phyloP scores from a whole-genome alignment of 2,329 filamentous ascomycete genomes.

The Trichoderma sp. region DNA sequence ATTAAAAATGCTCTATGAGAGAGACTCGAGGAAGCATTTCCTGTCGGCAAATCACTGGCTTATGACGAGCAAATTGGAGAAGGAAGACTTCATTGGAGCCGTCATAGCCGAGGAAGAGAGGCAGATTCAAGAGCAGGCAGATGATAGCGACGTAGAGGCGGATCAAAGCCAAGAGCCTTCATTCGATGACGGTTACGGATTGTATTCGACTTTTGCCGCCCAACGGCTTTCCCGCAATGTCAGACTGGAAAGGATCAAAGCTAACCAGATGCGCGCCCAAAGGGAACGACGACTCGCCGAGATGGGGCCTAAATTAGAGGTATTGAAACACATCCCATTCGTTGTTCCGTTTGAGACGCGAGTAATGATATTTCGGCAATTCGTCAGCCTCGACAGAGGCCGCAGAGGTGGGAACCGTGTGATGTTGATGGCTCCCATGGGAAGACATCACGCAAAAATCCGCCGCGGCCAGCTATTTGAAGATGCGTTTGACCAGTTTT shows the following conservation, averaged over 20 bases:
- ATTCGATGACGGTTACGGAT: conserved; percentile 25
- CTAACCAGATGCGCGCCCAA: conserved; percentile 63
- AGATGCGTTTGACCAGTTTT: conserved; percentile 83
- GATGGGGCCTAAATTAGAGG: conserved; percentile 81
- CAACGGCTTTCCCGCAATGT: conserved; percentile 61
- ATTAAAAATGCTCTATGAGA: conserved; percentile 84
- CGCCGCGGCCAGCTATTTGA: conserved; percentile 75
- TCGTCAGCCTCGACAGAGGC: conserved; percentile 69
- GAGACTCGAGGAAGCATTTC: conserved; percentile 85
- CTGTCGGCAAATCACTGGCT: conserved; percentile 85
- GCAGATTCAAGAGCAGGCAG: conserved; percentile 54
- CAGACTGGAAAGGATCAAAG: conserved; percentile 60
- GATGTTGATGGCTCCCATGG: conserved; percentile 34
- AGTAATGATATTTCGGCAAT: conserved; percentile 90
- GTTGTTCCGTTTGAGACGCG: conserved; percentile 89
- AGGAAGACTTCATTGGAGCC: conserved; percentile 79
- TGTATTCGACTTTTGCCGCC: conserved; percentile 43
- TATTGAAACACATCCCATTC: conserved; percentile 94
- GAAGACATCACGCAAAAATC: conserved; percentile 74
- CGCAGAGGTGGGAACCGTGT: conserved; percentile 26
- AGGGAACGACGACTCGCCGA: conserved; percentile 71
- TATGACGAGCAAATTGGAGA: conserved; percentile 84
- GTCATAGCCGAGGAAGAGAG: conserved; percentile 87
- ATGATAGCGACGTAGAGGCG: conserved; percentile 28
- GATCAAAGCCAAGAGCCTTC: conserved; percentile 35